phyloP scores from a whole-genome alignment of 2,329 filamentous ascomycete genomes.

The Pseudogymnoascus sp. region DNA sequence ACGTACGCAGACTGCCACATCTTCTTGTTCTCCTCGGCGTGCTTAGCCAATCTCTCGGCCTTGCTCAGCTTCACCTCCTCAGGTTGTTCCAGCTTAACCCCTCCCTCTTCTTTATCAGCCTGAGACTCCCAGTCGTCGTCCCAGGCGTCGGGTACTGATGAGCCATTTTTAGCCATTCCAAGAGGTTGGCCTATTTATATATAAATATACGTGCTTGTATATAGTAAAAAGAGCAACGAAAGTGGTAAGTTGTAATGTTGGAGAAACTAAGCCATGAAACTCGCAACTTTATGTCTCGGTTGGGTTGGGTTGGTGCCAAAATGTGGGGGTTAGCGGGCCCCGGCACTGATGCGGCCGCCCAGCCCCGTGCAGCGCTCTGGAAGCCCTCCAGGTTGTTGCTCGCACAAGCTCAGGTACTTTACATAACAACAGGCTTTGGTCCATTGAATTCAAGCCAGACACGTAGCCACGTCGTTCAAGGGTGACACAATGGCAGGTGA shows the following conservation, averaged over 20 bases:
- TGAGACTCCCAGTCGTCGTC: slow-evolving; percentile 79
- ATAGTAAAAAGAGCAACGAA: not conserved
- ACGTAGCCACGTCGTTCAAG: not conserved
- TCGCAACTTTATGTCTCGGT: slow-evolving; percentile 4
- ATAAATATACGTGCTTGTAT: slow-evolving; percentile 1
- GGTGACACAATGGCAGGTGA: not conserved
- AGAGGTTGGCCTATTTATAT: not conserved
- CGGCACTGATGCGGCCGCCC: not conserved
- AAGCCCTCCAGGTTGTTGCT: slow-evolving; percentile 8
- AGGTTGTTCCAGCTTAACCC: slow-evolving; percentile 17
- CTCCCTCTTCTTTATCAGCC: slow-evolving; percentile 50
- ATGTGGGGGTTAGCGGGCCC: slow-evolving; percentile 3
- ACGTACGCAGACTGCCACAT: slow-evolving; percentile 84
- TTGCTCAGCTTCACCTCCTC: slow-evolving; percentile 48
- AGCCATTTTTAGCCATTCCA: not conserved
- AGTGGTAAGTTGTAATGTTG: not conserved
- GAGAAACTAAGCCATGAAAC: slow-evolving; percentile 1
- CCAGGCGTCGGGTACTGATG: slow-evolving; percentile 68
- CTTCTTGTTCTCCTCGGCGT: slow-evolving; percentile 76
- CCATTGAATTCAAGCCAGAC: not conserved
- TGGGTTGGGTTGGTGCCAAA: not conserved
- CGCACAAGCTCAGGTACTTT: not conserved
- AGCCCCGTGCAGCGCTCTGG: not conserved
- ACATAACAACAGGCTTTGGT: not conserved
- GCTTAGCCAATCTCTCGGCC: slow-evolving; percentile 70